These are phyloP conservation scores for Tetrahymena thermophila DNA, from an alignment of 73 alveolate species.

Conservation along the genomic window DNA sequence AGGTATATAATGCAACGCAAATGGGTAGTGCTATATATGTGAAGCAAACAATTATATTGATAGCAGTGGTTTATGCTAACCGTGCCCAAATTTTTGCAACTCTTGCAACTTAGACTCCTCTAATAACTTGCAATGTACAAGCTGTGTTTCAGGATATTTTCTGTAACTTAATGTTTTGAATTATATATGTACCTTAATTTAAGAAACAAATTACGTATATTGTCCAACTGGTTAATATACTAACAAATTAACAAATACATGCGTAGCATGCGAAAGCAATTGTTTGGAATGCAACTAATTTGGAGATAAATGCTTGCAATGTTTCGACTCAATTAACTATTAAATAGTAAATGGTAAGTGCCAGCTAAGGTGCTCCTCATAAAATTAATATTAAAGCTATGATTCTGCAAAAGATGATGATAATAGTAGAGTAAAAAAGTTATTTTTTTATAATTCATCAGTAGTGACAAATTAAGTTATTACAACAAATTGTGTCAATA, in stretches of 20 bases:
- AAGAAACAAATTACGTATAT: neutral
- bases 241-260: neutral
- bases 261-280: neutral
- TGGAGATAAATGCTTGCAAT: neutral
- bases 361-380: neutral
- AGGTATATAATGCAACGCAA: neutral
- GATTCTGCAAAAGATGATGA: neutral
- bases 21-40: neutral
- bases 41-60: neutral
- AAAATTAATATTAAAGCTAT: neutral
- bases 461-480: neutral
- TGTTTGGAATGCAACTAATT: neutral
- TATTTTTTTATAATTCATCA: neutral
- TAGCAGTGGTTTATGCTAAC: neutral
- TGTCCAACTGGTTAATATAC: neutral
- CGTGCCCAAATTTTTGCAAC: neutral
- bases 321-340: neutral
- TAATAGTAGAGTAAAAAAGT: neutral
- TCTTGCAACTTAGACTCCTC: neutral
- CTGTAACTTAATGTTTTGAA: neutral
- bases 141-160: neutral
- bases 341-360: neutral
- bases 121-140: neutral
- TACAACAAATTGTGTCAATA: neutral
- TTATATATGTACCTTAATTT: neutral